Conservation (phyloP, 2,329 filamentous ascomycete genomes). For the Ophiostoma montium region DNA sequence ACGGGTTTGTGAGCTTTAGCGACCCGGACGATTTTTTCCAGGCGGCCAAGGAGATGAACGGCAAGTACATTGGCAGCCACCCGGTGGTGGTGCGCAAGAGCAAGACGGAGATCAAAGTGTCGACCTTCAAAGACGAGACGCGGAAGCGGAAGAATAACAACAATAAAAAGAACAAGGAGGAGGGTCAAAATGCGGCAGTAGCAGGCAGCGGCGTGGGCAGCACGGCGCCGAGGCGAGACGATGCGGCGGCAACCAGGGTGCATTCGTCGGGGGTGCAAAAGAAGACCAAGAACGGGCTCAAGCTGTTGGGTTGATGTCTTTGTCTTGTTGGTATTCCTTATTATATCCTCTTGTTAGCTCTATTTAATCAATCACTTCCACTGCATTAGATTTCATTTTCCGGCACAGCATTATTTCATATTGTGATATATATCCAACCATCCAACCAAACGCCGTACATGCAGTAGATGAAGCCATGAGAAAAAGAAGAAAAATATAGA, state of each 20-base stretch:
- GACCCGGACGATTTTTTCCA: slow-evolving; percentile 94
- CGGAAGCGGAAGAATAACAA: slow-evolving; percentile 17
- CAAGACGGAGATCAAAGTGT: slow-evolving; percentile 78
- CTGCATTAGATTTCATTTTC: too few species aligned
- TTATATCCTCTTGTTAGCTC: background rate
- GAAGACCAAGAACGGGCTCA: slow-evolving; percentile 54
- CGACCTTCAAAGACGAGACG: slow-evolving; percentile 47
- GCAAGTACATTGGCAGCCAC: slow-evolving; percentile 97
- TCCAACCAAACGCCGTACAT: background rate
- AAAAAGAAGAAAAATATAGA: too few species aligned
- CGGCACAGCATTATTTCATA: too few species aligned
- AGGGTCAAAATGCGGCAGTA: slow-evolving; percentile 21
- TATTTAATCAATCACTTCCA: background rate
- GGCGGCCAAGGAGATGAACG: slow-evolving; percentile 94
- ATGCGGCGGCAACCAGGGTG: slow-evolving; percentile 38
- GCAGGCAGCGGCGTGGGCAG: slow-evolving; percentile 18
- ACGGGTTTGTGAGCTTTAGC: slow-evolving; percentile 90
- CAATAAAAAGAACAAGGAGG: slow-evolving; percentile 31
- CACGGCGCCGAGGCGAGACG: slow-evolving; percentile 23
- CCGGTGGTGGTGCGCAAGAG: slow-evolving; percentile 77
- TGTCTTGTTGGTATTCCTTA: background rate
- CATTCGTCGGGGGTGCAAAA: slow-evolving; percentile 42
- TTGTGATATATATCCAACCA: background rate
- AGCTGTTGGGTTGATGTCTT: slow-evolving; percentile 39
- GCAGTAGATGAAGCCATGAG: too few species aligned